Conservation (phyloP, 495 filamentous ascomycete species). For the Penicillium malachiteum region DNA sequence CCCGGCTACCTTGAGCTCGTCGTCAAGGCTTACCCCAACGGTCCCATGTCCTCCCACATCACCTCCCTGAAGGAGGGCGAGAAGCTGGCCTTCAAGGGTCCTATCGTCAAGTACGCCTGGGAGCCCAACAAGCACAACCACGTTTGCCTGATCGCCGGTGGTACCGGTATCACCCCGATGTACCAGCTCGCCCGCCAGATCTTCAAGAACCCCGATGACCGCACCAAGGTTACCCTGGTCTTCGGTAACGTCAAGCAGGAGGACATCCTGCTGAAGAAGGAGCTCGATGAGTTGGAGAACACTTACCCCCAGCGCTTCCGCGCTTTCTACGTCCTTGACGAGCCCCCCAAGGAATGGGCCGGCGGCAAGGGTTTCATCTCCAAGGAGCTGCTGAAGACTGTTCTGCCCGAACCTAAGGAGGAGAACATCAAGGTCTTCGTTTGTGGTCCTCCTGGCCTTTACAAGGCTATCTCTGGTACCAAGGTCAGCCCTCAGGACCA, state of each 20-base stretch:
- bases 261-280: slow-evolving; percentile 83
- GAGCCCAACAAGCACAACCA: slow-evolving; percentile 90
- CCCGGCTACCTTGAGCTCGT: slow-evolving; percentile 83
- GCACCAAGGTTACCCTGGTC: slow-evolving; percentile 92
- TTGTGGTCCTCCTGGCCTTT: slow-evolving; percentile 88
- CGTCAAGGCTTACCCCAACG: slow-evolving; percentile 85
- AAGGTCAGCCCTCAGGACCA: slow-evolving; percentile 92
- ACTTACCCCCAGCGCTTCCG: slow-evolving; percentile 90
- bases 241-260: slow-evolving; percentile 85
- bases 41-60: slow-evolving; percentile 86
- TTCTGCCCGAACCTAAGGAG: slow-evolving; percentile 82
- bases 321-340: slow-evolving; percentile 85
- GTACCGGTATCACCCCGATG: slow-evolving; percentile 93
- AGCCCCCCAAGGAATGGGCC: slow-evolving; percentile 77
- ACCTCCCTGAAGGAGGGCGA: slow-evolving; percentile 80
- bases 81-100: slow-evolving; percentile 86
- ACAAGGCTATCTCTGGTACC: slow-evolving; percentile 83
- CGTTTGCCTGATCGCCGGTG: slow-evolving; percentile 88
- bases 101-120: slow-evolving; percentile 93
- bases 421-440: slow-evolving; percentile 92
- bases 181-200: slow-evolving; percentile 84
- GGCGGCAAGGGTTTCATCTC: slow-evolving; percentile 74
- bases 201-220: slow-evolving; percentile 93
- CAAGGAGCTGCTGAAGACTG: slow-evolving; percentile 89
- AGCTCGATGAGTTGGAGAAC: slow-evolving; percentile 82